Evolutionary conservation across 441 rosid genomes (phyloP).

Genomic region (Erodium chrysanthum): DNA sequence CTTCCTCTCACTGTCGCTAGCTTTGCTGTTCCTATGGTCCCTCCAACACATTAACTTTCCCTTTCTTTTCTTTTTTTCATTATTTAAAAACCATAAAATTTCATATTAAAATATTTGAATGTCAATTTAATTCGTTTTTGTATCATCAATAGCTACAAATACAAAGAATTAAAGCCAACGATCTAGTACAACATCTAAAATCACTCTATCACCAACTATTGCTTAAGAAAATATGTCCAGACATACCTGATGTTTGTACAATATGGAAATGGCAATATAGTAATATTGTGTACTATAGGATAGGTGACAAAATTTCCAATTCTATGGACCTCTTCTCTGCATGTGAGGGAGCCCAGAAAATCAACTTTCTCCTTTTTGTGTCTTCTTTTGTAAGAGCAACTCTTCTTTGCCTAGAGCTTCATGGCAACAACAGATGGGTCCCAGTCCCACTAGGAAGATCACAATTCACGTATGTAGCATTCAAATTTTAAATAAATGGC

Average conservation of each 20-base stretch:
- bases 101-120: no score
- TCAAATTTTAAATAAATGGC: no score
- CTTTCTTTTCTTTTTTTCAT: not conserved
- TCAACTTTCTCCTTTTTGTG: not conserved
- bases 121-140: no score
- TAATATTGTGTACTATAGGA: not conserved
- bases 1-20: not conserved
- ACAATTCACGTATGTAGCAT: no score
- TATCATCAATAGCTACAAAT: not conserved
- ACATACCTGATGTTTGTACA: not conserved
- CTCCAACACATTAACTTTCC: not conserved
- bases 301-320: conserved; percentile 1
- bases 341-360: conserved; percentile 2
- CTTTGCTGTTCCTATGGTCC: not conserved
- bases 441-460: not conserved
- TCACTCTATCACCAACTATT: not conserved
- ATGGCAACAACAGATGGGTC: not conserved
- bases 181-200: no score
- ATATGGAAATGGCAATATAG: not conserved
- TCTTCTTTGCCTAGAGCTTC: not conserved
- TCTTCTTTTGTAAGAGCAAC: not conserved
- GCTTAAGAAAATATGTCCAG: not conserved
- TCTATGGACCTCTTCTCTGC: not conserved
- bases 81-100: no score
- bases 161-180: not conserved